phyloP scores from a whole-genome alignment of 257 asterid species.

The Anisodus tanguticus region DNA sequence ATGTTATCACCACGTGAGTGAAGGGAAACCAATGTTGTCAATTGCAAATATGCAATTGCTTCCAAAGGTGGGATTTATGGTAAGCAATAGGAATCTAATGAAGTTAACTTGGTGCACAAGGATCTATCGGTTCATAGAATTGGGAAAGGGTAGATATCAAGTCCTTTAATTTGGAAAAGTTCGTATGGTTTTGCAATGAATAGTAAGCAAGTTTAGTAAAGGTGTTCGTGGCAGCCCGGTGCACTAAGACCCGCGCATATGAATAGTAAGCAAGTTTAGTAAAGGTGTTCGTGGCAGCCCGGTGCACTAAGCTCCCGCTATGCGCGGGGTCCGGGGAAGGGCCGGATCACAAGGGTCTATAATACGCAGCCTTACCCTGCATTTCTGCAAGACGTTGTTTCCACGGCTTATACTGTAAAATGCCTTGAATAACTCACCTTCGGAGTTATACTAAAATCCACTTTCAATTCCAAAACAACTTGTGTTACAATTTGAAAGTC shows the following conservation, averaged over 20 bases:
- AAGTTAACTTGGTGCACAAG: background rate
- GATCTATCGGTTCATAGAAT: background rate
- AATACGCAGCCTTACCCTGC: too few relatives aligned
- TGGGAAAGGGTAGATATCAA: background rate
- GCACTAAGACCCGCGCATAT: background rate
- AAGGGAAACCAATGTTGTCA: background rate
- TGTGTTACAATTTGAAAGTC: background rate
- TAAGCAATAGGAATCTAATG: background rate
- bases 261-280: background rate
- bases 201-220: background rate
- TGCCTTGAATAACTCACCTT: background rate
- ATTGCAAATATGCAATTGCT: too few relatives aligned
- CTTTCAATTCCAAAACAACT: constrained; percentile 2
- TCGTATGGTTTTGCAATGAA: background rate
- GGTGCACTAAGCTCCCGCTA: too few relatives aligned
- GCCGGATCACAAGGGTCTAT: too few relatives aligned
- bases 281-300: too few relatives aligned
- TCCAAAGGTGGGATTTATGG: background rate
- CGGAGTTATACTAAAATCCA: background rate
- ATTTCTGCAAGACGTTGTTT: too few relatives aligned
- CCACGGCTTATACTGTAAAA: background rate
- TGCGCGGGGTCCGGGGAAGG: too few relatives aligned
- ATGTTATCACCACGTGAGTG: background rate
- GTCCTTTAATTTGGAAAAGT: constrained; percentile 7
- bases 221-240: too few relatives aligned